Percentiles rank a stretch among this genome's conserved stretches.
phyloP scores from a whole-genome alignment of 2,329 filamentous ascomycete genomes.

The Plectosphaerella sp. region DNA sequence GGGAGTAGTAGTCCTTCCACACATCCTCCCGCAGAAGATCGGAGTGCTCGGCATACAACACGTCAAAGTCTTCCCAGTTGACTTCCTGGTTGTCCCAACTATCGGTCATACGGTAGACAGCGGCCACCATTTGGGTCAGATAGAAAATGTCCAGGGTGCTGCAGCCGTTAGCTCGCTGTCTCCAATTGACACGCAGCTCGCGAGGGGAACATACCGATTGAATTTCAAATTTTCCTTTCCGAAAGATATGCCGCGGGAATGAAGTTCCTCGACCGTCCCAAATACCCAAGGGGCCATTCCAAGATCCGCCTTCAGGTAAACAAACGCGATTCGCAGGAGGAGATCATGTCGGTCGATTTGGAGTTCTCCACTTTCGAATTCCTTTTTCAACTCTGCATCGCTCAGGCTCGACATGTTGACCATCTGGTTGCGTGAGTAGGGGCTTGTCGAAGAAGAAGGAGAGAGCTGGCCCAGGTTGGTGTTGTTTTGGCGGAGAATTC shows the following conservation, averaged over 20 bases:
- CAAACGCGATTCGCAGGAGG: conserved; percentile 9
- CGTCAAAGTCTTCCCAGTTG: conserved; percentile 4
- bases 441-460: no score
- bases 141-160: conserved; percentile 12
- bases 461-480: no score
- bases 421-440: no score
- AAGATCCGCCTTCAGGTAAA: conserved; percentile 4
- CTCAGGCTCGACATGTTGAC: no score
- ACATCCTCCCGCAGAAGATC: not conserved
- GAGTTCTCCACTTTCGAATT: conserved; percentile 3
- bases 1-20: conserved; percentile 3
- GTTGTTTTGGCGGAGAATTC: no score
- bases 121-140: conserved; percentile 7
- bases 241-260: conserved; percentile 7
- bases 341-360: conserved; percentile 4
- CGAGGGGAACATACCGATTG: conserved; percentile 3
- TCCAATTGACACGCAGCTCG: not conserved
- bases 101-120: conserved; percentile 5
- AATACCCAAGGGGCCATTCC: conserved; percentile 3
- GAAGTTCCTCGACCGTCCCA: conserved; percentile 8
- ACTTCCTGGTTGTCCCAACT: conserved; percentile 2
- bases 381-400: no score
- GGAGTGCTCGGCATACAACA: conserved; percentile 5
- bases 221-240: conserved; percentile 3
- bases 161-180: not conserved